phyloP scores from a whole-genome alignment of 768 basidiomycete genomes.

The Pholiota molesta region DNA sequence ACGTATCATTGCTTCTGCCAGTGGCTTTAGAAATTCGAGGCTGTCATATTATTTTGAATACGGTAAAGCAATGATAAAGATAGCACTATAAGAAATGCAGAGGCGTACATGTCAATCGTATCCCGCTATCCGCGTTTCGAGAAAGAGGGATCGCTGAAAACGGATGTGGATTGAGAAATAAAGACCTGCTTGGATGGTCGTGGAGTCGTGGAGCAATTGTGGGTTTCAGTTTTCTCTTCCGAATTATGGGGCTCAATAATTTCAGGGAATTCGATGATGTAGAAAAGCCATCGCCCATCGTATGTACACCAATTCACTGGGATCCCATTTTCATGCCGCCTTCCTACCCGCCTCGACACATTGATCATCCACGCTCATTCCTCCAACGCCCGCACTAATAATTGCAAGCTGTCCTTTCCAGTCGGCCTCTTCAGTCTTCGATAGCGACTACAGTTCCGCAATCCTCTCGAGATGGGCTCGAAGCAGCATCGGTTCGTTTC shows the following conservation, averaged over 20 bases:
- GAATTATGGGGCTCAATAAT: too few relatives aligned
- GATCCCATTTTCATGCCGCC: conserved; percentile 44
- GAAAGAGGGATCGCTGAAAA: too few relatives aligned
- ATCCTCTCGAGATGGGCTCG: conserved; percentile 77
- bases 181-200: too few relatives aligned
- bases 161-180: too few relatives aligned
- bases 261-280: too few relatives aligned
- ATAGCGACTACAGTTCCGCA: conserved; percentile 50
- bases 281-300: too few relatives aligned
- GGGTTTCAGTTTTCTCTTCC: too few relatives aligned
- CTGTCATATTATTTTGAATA: neutral
- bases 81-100: neutral
- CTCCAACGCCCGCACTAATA: conserved; percentile 60
- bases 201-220: too few relatives aligned
- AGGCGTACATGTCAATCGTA: too few relatives aligned
- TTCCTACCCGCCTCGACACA: conserved; percentile 72
- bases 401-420: conserved; percentile 61
- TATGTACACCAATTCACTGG: too few relatives aligned
- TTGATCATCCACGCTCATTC: conserved; percentile 84
- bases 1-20: neutral
- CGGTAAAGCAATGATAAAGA: too few relatives aligned
- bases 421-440: conserved; percentile 29
- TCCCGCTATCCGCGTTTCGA: too few relatives aligned
- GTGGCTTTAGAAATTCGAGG: neutral
- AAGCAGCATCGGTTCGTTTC: conserved; percentile 55